These are phyloP conservation scores for Rhodotorula taiwanensis DNA, from an alignment of 768 basidiomycete species.

Conservation along the genomic window DNA sequence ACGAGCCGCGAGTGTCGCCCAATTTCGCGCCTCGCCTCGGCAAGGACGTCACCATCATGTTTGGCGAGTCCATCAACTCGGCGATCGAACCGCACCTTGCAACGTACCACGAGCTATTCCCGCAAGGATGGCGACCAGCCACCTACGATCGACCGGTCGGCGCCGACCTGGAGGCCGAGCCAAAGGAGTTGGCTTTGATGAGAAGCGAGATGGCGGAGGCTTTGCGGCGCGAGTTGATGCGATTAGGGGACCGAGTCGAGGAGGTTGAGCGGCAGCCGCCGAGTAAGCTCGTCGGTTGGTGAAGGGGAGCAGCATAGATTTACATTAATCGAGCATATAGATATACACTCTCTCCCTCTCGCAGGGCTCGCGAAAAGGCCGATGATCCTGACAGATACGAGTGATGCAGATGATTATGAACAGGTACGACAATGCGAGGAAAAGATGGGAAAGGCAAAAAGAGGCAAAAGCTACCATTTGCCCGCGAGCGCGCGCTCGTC, in stretches of 20 bases:
- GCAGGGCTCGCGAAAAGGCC: no score
- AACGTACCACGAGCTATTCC: slow-evolving; percentile 27
- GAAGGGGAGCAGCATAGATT: neutral
- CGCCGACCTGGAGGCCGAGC: slow-evolving; percentile 41
- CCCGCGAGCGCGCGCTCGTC: neutral
- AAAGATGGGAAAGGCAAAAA: neutral
- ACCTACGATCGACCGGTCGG: slow-evolving; percentile 38
- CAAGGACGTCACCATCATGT: slow-evolving; percentile 63
- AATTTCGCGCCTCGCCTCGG: slow-evolving; percentile 60
- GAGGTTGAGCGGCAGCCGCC: slow-evolving; percentile 15
- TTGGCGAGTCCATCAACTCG: slow-evolving; percentile 64
- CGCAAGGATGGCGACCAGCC: slow-evolving; percentile 25
- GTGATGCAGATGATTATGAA: neutral
- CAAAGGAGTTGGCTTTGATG: slow-evolving; percentile 42
- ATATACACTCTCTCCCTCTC: no score
- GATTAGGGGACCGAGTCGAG: slow-evolving; percentile 41
- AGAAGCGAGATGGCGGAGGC: slow-evolving; percentile 56
- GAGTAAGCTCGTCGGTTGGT: slow-evolving; percentile 9
- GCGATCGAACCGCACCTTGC: slow-evolving; percentile 44
- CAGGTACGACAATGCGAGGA: neutral
- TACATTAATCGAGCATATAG: neutral
- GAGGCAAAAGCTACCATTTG: neutral
- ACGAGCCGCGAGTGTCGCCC: slow-evolving; percentile 70
- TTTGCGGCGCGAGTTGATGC: slow-evolving; percentile 44
- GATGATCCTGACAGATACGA: no score